These are phyloP conservation scores for Gastroboletus turbinatus DNA, from an alignment of 1,284 basidiomycete genomes.

Conservation along the genomic window DNA sequence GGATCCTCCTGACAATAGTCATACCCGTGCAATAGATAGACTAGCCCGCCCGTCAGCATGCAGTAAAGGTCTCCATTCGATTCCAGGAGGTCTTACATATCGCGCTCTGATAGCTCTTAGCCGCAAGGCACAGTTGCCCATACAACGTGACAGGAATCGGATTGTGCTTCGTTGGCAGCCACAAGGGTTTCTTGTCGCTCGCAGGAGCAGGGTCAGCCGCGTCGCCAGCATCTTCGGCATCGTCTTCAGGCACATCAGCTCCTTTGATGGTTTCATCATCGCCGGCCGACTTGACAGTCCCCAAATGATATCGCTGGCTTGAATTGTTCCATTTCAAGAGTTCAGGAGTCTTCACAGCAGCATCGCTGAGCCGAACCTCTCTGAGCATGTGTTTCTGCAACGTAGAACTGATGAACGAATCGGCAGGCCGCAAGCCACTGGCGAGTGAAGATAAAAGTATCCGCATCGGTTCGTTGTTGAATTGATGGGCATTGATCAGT, in stretches of 20 bases:
- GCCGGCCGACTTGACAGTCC: constrained; percentile 25
- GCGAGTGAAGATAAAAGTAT: constrained; percentile 71
- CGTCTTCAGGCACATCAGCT: constrained; percentile 30
- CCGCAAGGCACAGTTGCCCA: constrained; percentile 81
- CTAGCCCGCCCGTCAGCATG: constrained; percentile 39
- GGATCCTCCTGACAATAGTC: constrained; percentile 85
- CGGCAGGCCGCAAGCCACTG: constrained; percentile 63
- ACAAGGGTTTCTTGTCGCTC: constrained; percentile 31
- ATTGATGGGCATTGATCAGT: constrained; percentile 68
- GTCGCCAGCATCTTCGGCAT: constrained; percentile 30
- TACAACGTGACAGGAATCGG: constrained; percentile 81
- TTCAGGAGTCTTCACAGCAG: constrained; percentile 60
- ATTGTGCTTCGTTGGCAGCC: constrained; percentile 69
- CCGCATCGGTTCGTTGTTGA: constrained; percentile 80
- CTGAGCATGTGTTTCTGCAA: constrained; percentile 81
- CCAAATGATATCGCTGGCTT: constrained; percentile 51
- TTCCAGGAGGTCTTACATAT: constrained; percentile 63
- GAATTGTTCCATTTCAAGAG: constrained; percentile 56
- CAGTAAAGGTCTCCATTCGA: not conserved
- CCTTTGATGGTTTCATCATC: constrained; percentile 28
- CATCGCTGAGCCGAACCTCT: constrained; percentile 69
- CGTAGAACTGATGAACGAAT: constrained; percentile 73
- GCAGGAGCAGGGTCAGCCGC: constrained; percentile 19
- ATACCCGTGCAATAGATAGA: constrained; percentile 87
- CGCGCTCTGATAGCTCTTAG: constrained; percentile 87